Evolutionary conservation across 192 early-diverging fungal species (phyloP), one percentile per base, ranked within the genome.

Genomic region (Radiomyces spectabilis): DNA sequence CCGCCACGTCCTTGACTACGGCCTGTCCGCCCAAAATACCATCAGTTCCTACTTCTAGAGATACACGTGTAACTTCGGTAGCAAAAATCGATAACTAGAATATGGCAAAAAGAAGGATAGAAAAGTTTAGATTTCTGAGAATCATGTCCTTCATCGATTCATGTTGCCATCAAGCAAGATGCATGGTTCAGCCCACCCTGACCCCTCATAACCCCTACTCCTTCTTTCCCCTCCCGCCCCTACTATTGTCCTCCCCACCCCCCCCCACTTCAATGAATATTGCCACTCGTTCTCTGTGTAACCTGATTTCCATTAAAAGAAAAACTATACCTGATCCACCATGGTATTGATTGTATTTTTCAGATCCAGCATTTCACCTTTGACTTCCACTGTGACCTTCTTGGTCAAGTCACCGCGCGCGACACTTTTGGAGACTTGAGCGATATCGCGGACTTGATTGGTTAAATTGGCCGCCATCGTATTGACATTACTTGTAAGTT

Each of bases 271-370:
- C 43, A 45, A 45, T 45, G 43, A 19, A n/a, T 10, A 8, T 37
- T 37, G 8, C 8, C 8, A 37, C 35, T 37, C 9, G n/a, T 16
- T 44, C 42, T 8, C 24, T 50, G 48, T 10, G 32, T 34, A 22
- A 30, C 48, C 1, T 35, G 31, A 35, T 50, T 50, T 22, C 48
- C 48, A 50, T 50, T 19, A 19, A n/a, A n/a, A n/a, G n/a, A n/a
- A n/a, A n/a, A n/a, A n/a, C n/a, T 70, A 66, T 10, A 83, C 69
- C 53, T 82, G 75, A 47, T 81, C 77, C 7, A 90, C 85, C 87
- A 92, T 92, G 47, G 85, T 77, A 68, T 92, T 89, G 59, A 92
- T 87, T 63, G 84, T 83, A 55, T 78, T 83, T 65, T 87, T 86
- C 51, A 90, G 71, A 24, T 61, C 82, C 2, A 76, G 70, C 71